Conservation (phyloP, 345 rosid genomes). For the Syzygium oleosum region DNA sequence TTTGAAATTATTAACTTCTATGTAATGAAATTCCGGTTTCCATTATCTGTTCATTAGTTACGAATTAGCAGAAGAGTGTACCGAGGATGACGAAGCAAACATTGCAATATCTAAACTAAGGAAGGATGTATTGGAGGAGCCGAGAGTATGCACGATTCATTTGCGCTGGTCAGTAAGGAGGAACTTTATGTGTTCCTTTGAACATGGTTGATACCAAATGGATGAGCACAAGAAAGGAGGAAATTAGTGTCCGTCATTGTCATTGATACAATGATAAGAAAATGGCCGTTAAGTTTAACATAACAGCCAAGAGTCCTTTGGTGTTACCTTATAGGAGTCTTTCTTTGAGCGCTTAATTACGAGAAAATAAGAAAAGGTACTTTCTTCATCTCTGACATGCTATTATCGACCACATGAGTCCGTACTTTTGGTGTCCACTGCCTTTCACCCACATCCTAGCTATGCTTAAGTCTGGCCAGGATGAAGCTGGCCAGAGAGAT, state of each 20-base stretch:
- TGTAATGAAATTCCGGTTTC: slow-evolving; percentile 1
- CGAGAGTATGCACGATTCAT: slow-evolving; percentile 62
- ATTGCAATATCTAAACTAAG: slow-evolving; percentile 60
- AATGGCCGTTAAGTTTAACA: neutral
- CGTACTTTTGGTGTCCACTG: neutral
- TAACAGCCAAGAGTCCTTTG: neutral
- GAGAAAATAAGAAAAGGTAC: neutral
- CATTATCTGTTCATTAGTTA: slow-evolving; percentile 33
- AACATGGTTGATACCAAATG: neutral
- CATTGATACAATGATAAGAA: neutral
- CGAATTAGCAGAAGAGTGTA: slow-evolving; percentile 81
- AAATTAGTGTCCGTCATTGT: neutral
- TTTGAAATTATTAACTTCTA: neutral
- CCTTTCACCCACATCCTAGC: neutral
- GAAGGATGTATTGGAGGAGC: slow-evolving; percentile 58
- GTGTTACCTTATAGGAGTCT: neutral
- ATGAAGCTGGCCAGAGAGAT: neutral
- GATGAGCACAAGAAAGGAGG: neutral
- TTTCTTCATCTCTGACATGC: neutral
- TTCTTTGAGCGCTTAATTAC: neutral
- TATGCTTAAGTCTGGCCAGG: neutral
- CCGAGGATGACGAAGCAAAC: slow-evolving; percentile 94
- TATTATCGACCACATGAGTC: neutral
- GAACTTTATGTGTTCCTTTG: neutral
- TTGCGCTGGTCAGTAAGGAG: slow-evolving; percentile 39